phyloP scores from a whole-genome alignment of 2,329 filamentous ascomycete genomes.

The Phyllosticta citriasiana region DNA sequence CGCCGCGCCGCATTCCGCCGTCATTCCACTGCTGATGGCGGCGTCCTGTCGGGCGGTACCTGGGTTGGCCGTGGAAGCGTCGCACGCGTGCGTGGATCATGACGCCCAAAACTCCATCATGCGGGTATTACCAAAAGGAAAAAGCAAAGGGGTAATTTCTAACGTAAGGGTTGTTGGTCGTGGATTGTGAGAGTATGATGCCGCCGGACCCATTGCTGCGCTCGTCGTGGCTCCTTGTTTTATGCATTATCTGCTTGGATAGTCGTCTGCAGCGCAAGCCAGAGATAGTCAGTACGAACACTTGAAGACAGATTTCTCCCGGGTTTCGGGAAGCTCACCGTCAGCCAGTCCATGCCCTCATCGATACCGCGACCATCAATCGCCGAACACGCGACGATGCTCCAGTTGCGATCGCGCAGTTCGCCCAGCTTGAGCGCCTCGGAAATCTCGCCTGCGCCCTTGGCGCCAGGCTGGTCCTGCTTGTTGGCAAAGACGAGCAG shows the following conservation, averaged over 20 bases:
- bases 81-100: background rate
- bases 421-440: conserved; percentile 85
- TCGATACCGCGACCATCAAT: conserved; percentile 91
- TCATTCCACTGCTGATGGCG: background rate
- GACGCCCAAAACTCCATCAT: background rate
- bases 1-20: background rate
- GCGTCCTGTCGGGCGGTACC: too few species aligned
- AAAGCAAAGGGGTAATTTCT: background rate
- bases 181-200: background rate
- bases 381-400: conserved; percentile 93
- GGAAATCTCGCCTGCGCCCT: conserved; percentile 92
- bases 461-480: conserved; percentile 94
- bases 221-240: background rate
- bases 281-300: background rate
- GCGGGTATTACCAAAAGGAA: background rate
- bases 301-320: background rate
- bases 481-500: conserved; percentile 97
- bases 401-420: conserved; percentile 95
- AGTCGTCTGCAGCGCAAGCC: conserved; percentile 1
- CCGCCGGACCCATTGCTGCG: background rate
- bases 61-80: background rate
- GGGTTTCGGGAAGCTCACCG: conserved; percentile 47
- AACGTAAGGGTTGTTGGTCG: background rate
- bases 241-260: conserved; percentile 10
- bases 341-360: conserved; percentile 98